These are phyloP conservation scores for Erythrophleum fordii DNA, from an alignment of 306 rosid species.

Conservation along the genomic window DNA sequence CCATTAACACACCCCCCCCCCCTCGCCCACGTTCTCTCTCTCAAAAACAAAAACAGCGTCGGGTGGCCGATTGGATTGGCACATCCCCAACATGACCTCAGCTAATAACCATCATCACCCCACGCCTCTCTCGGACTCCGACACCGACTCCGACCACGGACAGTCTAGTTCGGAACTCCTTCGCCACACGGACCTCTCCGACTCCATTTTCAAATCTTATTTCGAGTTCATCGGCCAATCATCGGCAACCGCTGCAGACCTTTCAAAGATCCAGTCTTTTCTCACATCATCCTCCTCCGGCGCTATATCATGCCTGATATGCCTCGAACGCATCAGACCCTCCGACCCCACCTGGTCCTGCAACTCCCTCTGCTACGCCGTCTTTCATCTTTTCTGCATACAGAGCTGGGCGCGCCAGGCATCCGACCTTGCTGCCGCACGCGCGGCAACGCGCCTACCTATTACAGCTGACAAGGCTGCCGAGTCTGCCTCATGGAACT, in stretches of 20 bases:
- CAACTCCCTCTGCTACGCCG: slow-evolving; percentile 82
- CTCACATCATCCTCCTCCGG: slow-evolving; percentile 93
- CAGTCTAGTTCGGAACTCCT: slow-evolving; percentile 35
- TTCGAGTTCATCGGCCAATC: slow-evolving; percentile 69
- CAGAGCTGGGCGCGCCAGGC: slow-evolving; percentile 95
- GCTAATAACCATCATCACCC: slow-evolving; percentile 8
- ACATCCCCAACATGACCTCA: slow-evolving; percentile 43
- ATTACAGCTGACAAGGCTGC: slow-evolving; percentile 52
- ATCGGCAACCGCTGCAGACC: slow-evolving; percentile 62
- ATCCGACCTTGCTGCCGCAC: slow-evolving; percentile 70
- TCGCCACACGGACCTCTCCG: slow-evolving; percentile 81
- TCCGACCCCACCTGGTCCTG: slow-evolving; percentile 95
- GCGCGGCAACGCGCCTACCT: slow-evolving; percentile 81
- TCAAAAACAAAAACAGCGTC: too few relatives aligned
- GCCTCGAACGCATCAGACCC: slow-evolving; percentile 88
- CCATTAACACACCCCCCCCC: background rate
- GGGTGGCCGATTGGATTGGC: background rate
- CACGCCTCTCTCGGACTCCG: slow-evolving; percentile 52
- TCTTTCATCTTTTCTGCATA: slow-evolving; percentile 89
- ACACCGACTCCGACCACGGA: slow-evolving; percentile 51
- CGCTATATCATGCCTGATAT: slow-evolving; percentile 87
- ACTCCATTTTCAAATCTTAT: slow-evolving; percentile 80
- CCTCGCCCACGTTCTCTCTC: too few relatives aligned
- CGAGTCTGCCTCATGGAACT: slow-evolving; percentile 75
- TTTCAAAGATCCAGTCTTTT: slow-evolving; percentile 90